Evolutionary conservation across 1,139 yeast species (phyloP).

Genomic region (Taphrina wiesneri): DNA sequence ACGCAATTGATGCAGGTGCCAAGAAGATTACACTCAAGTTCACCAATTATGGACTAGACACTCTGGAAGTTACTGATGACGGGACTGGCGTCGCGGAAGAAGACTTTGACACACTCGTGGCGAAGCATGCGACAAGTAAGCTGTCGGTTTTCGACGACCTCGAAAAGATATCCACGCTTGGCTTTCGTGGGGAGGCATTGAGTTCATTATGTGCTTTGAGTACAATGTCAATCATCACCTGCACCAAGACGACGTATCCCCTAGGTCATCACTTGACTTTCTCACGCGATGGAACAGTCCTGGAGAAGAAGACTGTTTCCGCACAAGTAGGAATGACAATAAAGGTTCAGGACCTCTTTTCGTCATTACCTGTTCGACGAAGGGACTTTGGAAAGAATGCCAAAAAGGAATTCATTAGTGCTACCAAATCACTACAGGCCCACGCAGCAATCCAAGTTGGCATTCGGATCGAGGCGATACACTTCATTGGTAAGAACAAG

Average conservation of each 20-base stretch:
- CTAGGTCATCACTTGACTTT: constrained; percentile 58
- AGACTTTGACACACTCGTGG: constrained; percentile 62
- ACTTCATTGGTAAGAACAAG: constrained; percentile 13
- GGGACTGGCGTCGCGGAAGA: constrained; percentile 67
- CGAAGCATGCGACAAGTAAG: constrained; percentile 81
- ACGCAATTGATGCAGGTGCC: constrained; percentile 64
- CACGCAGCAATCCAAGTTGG: constrained; percentile 64
- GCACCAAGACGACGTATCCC: constrained; percentile 56
- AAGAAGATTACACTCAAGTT: constrained; percentile 61
- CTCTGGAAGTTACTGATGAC: constrained; percentile 70
- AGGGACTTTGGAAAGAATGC: constrained; percentile 68
- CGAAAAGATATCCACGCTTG: constrained; percentile 57
- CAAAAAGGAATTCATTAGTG: constrained; percentile 70
- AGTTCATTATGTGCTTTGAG: constrained; percentile 69
- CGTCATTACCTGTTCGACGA: constrained; percentile 65
- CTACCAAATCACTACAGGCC: constrained; percentile 62
- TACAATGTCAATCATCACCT: constrained; percentile 56
- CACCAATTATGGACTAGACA: constrained; percentile 72
- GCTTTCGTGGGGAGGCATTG: constrained; percentile 85
- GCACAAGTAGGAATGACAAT: constrained; percentile 59
- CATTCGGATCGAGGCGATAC: constrained; percentile 43
- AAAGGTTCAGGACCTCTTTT: constrained; percentile 56
- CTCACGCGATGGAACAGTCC: constrained; percentile 53
- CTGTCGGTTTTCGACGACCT: constrained; percentile 60
- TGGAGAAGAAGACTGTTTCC: neutral